A percentile compares a stretch with the other conserved stretches of the same genome.
These are phyloP conservation scores for Aspergillus avenaceus DNA, from an alignment of 495 filamentous ascomycete species.

Conservation along the genomic window DNA sequence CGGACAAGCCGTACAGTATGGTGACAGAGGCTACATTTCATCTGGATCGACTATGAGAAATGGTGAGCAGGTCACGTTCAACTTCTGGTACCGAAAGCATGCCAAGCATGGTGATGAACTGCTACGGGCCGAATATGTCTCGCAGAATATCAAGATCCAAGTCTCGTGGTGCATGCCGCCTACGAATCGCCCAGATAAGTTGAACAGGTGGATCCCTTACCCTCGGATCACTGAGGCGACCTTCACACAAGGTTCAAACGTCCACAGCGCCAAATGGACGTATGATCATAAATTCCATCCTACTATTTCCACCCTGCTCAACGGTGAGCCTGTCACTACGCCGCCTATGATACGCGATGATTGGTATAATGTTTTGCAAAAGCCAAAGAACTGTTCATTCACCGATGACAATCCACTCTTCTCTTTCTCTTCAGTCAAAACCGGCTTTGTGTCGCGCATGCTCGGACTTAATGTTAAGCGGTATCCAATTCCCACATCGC, in stretches of 20 bases:
- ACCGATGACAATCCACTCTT: conserved; percentile 53
- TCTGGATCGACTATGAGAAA: conserved; percentile 50
- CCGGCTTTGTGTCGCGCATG: conserved; percentile 38
- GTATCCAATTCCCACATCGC: conserved; percentile 51
- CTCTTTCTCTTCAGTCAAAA: conserved; percentile 40
- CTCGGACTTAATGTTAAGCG: conserved; percentile 44
- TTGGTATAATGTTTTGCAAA: conserved; percentile 50
- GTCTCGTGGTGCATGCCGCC: conserved; percentile 56
- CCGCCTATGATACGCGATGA: conserved; percentile 55
- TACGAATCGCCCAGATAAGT: conserved; percentile 40
- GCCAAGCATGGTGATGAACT: conserved; percentile 52
- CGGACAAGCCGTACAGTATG: conserved; percentile 46
- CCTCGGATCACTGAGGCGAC: conserved; percentile 54
- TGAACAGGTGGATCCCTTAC: conserved; percentile 57
- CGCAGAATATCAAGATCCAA: conserved; percentile 48
- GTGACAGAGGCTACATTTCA: conserved; percentile 47
- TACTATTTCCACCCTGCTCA: conserved; percentile 51
- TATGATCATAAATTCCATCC: conserved; percentile 62
- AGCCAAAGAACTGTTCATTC: conserved; percentile 51
- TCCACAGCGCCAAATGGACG: conserved; percentile 49
- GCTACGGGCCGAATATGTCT: conserved; percentile 50
- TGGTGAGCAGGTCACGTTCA: conserved; percentile 48
- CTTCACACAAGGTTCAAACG: conserved; percentile 45
- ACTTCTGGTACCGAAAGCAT: conserved; percentile 52
- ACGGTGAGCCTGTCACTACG: conserved; percentile 46